A percentile compares a stretch with the other conserved stretches of the same genome.
These are phyloP conservation scores for Polyporus arcularius DNA, from an alignment of 768 basidiomycete genomes.

Conservation along the genomic window DNA sequence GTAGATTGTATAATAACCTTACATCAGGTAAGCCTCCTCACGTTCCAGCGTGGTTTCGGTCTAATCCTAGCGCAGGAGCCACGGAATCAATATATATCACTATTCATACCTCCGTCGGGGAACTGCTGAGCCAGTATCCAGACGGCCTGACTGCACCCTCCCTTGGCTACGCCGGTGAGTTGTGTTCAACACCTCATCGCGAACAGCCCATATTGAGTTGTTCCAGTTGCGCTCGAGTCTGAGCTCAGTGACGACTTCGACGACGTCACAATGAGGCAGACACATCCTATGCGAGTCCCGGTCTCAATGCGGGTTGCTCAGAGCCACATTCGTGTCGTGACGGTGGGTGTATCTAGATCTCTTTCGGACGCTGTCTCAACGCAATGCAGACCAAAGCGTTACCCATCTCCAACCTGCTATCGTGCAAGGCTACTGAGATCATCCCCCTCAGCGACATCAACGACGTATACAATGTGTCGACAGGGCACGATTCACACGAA, in stretches of 20 bases:
- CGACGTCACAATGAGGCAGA: conserved; percentile 68
- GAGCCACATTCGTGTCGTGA: conserved; percentile 76
- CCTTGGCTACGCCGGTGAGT: conserved; percentile 59
- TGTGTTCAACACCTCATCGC: background rate
- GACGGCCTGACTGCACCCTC: conserved; percentile 40
- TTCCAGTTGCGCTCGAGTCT: conserved; percentile 59
- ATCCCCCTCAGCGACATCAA: conserved; percentile 79
- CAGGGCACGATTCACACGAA: conserved; percentile 73
- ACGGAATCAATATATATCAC: conserved; percentile 37
- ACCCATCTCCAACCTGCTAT: conserved; percentile 64
- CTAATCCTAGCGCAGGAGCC: conserved; percentile 13
- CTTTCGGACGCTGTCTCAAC: conserved; percentile 3
- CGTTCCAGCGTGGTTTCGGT: background rate
- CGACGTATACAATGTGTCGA: conserved; percentile 82
- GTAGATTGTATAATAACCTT: conserved; percentile 78
- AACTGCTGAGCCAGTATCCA: conserved; percentile 56
- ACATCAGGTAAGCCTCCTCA: conserved; percentile 42
- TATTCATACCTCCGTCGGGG: conserved; percentile 63
- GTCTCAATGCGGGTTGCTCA: conserved; percentile 66
- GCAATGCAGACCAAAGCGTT: conserved; percentile 62
- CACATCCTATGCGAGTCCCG: conserved; percentile 68
- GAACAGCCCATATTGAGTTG: conserved; percentile 1
- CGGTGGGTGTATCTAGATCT: conserved; percentile 46
- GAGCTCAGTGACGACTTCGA: conserved; percentile 55
- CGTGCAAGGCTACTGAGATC: conserved; percentile 81